Conservation (phyloP, 2,329 filamentous ascomycete genomes). For the Cordyceps cicadae region DNA sequence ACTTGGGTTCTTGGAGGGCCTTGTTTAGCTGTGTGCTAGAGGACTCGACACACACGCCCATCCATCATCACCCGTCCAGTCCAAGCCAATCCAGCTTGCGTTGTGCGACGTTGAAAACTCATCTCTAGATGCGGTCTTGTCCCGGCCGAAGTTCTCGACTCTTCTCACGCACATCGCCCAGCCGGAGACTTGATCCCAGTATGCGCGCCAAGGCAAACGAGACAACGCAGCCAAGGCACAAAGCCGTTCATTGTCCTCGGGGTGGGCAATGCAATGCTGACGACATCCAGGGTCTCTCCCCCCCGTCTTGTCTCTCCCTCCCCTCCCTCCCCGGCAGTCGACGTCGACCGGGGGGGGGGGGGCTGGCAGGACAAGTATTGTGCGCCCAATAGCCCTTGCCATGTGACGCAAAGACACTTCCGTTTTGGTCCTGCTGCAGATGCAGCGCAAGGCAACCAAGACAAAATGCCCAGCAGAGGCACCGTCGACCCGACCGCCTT, state of each 20-base stretch:
- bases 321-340: no score
- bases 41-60: not conserved
- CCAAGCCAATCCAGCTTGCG: no score
- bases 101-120: no score
- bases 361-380: no score
- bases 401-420: constrained; percentile 8
- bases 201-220: not conserved
- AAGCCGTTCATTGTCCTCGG: not conserved
- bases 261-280: no score
- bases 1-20: not conserved
- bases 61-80: not conserved
- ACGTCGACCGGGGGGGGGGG: no score
- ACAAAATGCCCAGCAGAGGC: not conserved
- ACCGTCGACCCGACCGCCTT: not conserved
- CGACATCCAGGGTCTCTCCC: no score
- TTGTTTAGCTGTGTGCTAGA: not conserved
- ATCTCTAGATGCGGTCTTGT: no score
- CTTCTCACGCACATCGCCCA: not conserved
- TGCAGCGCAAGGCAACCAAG: not conserved
- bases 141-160: no score
- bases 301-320: no score
- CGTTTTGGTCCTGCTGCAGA: constrained; percentile 3
- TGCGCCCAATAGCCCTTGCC: not conserved
- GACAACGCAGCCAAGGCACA: not conserved
- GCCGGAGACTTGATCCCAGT: not conserved